phyloP scores from a whole-genome alignment of 169 alveolate genomes.

The Eimeria mitis region DNA sequence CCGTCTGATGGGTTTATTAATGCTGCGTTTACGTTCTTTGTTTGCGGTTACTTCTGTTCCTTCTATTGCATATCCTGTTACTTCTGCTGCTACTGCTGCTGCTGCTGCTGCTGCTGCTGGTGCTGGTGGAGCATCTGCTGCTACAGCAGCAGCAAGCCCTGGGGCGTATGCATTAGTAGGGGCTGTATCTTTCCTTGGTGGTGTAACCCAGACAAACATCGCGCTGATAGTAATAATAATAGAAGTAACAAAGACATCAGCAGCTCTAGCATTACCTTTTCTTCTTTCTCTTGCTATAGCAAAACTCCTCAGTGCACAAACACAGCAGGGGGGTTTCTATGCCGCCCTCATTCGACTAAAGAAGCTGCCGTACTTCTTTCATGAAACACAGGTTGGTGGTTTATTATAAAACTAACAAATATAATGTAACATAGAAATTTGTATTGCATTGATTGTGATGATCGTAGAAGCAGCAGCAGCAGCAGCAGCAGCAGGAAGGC shows the following conservation, averaged over 20 bases:
- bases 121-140: not conserved
- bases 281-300: slow-evolving; percentile 76
- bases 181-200: slow-evolving; percentile 83
- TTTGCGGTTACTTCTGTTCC: too few species aligned
- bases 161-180: slow-evolving; percentile 83
- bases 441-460: too few species aligned
- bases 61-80: too few species aligned
- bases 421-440: too few species aligned
- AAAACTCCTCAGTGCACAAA: slow-evolving; percentile 74
- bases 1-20: slow-evolving; percentile 78
- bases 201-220: slow-evolving; percentile 80
- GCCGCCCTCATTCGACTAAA: slow-evolving; percentile 5
- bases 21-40: slow-evolving; percentile 41
- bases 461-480: too few species aligned
- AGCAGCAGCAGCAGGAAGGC: too few species aligned
- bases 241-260: slow-evolving; percentile 72
- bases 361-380: slow-evolving; percentile 20
- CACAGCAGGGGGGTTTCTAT: slow-evolving; percentile 27
- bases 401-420: too few species aligned
- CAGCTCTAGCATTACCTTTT: slow-evolving; percentile 77
- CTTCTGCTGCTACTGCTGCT: not conserved
- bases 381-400: slow-evolving; percentile 43
- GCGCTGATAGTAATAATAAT: slow-evolving; percentile 76
- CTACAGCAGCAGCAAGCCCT: slow-evolving; percentile 24
- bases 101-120: not conserved